Base-by-base conservation (phyloP, 2,329 filamentous ascomycete species). In the Colletotrichum eleusines region DNA sequence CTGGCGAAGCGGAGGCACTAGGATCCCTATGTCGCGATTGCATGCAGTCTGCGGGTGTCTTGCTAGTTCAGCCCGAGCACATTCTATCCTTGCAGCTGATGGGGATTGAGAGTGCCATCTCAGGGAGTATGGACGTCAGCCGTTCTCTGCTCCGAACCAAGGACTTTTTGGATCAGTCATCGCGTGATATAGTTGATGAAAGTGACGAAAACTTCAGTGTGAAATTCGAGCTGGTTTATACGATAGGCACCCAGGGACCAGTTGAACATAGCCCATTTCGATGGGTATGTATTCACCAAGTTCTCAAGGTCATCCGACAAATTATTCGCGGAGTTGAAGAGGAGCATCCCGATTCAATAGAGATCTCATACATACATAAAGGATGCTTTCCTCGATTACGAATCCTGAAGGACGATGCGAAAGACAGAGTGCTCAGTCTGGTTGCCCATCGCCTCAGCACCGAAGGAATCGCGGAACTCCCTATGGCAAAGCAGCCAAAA, bases 1-100 rank as follows among this genome's bases (percentile, higher is more conserved):
- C 53, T 0, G 0, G 38, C 0, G 75, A 84, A 16, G 82, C 83
- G 0, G 8, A 66, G 0, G 46, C n/a, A n/a, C n/a, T n/a, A n/a
- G 60, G 0, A 83, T 92, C 3, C 66, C 73, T 0, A 78, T 87
- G 0, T 84, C 83, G 14, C 0, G 78, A 85, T 11, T 92, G 89
- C 59, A 83, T 83, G 73, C n/a, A 69, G 0, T 76, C 77, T 0
- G 83, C 87, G 0, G 89, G 89, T 0, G 79, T 93, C 0, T 74
- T 92, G 0, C 78, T 93, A 0, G 80, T 89, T 0, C 89, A 91
- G 46, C 90, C 90, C 0, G 90, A 92, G 73, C 87, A 92, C 67
- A 75, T 91, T 0, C 77, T 92, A 0, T 92, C 90, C 0, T 88
- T 92, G 58, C 84, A 90, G 72, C 80, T 92, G 0, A 88, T 91